Evolutionary conservation across 208 protist genomes (phyloP), one percentile per base, ranked within the genome.

Genomic region (Leishmania martiniquensis): DNA sequence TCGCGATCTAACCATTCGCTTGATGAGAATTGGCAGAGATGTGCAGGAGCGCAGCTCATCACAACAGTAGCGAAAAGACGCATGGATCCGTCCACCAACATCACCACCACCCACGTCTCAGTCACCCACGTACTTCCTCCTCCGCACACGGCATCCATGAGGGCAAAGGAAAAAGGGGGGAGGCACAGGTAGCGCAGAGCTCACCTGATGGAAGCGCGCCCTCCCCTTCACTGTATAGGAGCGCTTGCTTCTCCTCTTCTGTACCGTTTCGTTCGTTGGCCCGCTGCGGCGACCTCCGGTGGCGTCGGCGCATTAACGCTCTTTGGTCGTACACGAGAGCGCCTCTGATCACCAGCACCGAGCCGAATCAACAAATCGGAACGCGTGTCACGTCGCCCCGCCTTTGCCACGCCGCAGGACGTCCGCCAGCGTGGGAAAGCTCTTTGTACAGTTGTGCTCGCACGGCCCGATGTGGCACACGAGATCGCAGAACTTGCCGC

Each of bases 401-500:
- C 34, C 70, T 60, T 47, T 71, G 68, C 66, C 76, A 42, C 72
- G 37, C 73, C 63, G 82, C 32, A 76, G 10, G 22, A 85, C 66
- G 65, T 85, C 78, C 2, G 80, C 79, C 34, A 92, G 55, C 1
- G 85, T 88, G 2, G 88, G 88, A 37, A 81, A 92, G 62, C 65
- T 80, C 39, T 84, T 75, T 20, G 42, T 68, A 72, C 93, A 97
- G 72, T 89, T 55, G 70, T 96, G 92, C 69, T 82, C 81, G 73
- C 94, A 97, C n/a, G 81, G 75, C 32, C 94, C 94, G 6, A 39
- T 54, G 80, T 97, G 94, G 77, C 94, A 97, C 29, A 85, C 75
- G 34, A 89, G 84, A 17, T 90, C 78, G 47, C 94, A 97, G 59
- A 78, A 82, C 39, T 57, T 91, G 42, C 89, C 89, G 75, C 92